Base-by-base conservation (phyloP, 1,284 basidiomycete genomes). In the Hemileia vastatrix region DNA sequence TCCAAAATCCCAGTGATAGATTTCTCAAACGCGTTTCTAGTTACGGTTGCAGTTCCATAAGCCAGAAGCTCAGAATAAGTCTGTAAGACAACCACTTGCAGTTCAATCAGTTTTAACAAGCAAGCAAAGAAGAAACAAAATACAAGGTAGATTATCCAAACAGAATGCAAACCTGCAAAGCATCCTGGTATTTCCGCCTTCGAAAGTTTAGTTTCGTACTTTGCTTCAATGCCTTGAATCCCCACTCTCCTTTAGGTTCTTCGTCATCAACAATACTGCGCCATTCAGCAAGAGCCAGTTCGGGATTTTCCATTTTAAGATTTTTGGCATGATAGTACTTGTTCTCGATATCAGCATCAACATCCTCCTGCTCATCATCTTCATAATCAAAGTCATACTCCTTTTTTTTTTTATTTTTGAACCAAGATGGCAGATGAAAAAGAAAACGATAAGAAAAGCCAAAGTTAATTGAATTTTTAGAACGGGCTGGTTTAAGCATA, bases 331-430 rank as follows among this genome's bases (percentile, higher is more conserved):
- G 88, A 78, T 98, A 98, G 79, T 99, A 99, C 82, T 92, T 85
- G 74, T 99, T 99, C 80, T 99, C 95, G 50, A 96, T 84, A 76
- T 96, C 93, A n/a, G 86, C 88, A 64, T 84, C 87, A 19, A 82
- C 90, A 40, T 88, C 88, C 40, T 87, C 90, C 65, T 85, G 86
- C 54, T 81, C 81, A n/a, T 77, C 77, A 76, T 92, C 92, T 52
- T 91, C 93, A 76, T 96, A 99, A 77, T 95, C 91, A 76, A 97
- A 97, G 71, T 86, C 90, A 78, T 96, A 96, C 75, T 95, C 91
- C 90, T 94, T 71, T 49, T 43, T 53, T 33, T 8, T 33, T 31
- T 6, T n/a, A n/a, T n/a, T n/a, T n/a, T n/a, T n/a, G n/a, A n/a
- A n/a, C n/a, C n/a, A n/a, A n/a, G n/a, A n/a, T n/a, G n/a, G n/a